Conservation (phyloP, 495 filamentous ascomycete species). For the Penicillium tannophilum region DNA sequence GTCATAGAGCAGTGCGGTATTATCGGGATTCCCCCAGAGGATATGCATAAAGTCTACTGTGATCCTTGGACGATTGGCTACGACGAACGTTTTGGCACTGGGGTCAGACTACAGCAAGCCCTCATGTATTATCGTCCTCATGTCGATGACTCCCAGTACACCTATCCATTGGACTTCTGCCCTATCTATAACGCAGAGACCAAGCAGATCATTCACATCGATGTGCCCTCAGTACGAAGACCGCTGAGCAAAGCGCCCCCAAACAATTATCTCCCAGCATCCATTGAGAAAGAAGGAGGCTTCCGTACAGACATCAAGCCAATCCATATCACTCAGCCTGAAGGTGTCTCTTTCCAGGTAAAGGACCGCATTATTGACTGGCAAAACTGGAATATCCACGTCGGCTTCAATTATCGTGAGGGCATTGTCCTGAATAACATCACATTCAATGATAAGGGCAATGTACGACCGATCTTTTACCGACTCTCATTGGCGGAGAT, state of each 20-base stretch:
- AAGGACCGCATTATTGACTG: conserved; percentile 78
- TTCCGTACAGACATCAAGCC: conserved; percentile 83
- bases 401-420: conserved; percentile 76
- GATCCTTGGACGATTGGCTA: conserved; percentile 96
- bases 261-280: conserved; percentile 78
- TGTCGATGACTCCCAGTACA: conserved; percentile 86
- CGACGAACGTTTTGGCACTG: conserved; percentile 85
- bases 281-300: conserved; percentile 73
- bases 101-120: conserved; percentile 83
- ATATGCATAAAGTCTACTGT: conserved; percentile 93
- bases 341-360: conserved; percentile 89
- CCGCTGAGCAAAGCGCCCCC: conserved; percentile 72
- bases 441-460: conserved; percentile 81
- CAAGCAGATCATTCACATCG: conserved; percentile 83
- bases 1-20: conserved; percentile 93
- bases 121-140: conserved; percentile 95
- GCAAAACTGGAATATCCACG: conserved; percentile 95
- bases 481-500: conserved; percentile 72
- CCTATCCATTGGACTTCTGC: conserved; percentile 90
- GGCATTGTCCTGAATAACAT: conserved; percentile 88
- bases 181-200: conserved; percentile 88
- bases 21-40: conserved; percentile 79
- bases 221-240: conserved; percentile 78
- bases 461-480: conserved; percentile 69
- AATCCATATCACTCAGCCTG: conserved; percentile 93